Percentiles rank a stretch among this genome's conserved stretches.
These are phyloP conservation scores for Wickerhamiella slavikovae DNA, from an alignment of 805 yeast genomes.

Conservation along the genomic window DNA sequence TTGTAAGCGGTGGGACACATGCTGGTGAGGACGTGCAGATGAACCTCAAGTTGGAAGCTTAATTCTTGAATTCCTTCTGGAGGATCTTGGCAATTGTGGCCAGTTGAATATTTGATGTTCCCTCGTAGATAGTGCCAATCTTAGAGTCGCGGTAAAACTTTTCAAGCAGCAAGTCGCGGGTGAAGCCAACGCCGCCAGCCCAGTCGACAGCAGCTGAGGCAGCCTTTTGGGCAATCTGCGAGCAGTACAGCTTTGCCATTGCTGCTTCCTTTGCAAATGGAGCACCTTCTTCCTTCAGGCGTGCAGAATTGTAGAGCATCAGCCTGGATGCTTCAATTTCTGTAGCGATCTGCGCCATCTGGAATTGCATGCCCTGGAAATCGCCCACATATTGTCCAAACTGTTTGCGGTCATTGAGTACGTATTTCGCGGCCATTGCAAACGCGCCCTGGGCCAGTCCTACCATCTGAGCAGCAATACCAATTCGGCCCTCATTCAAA, in stretches of 20 bases:
- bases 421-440: conserved; percentile 21
- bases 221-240: conserved; percentile 22
- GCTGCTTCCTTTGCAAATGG: conserved; percentile 25
- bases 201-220: conserved; percentile 25
- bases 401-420: conserved; percentile 22
- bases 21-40: too few relatives aligned
- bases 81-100: conserved; percentile 24
- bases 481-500: conserved; percentile 25
- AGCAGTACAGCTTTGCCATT: conserved; percentile 24
- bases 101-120: conserved; percentile 25
- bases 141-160: conserved; percentile 25
- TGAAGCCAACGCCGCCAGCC: conserved; percentile 29
- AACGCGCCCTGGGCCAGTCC: conserved; percentile 27
- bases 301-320: conserved; percentile 24
- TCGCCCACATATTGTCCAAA: conserved; percentile 24
- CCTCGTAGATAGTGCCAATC: conserved; percentile 26
- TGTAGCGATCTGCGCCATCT: conserved; percentile 24
- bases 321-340: conserved; percentile 25
- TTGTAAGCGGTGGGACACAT: too few relatives aligned
- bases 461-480: conserved; percentile 26
- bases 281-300: conserved; percentile 24
- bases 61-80: conserved; percentile 15
- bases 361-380: conserved; percentile 28
- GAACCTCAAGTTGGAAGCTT: neutral
- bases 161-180: conserved; percentile 23